Conservation (phyloP, 495 filamentous ascomycete species). For the Talaromyces adpressus region DNA sequence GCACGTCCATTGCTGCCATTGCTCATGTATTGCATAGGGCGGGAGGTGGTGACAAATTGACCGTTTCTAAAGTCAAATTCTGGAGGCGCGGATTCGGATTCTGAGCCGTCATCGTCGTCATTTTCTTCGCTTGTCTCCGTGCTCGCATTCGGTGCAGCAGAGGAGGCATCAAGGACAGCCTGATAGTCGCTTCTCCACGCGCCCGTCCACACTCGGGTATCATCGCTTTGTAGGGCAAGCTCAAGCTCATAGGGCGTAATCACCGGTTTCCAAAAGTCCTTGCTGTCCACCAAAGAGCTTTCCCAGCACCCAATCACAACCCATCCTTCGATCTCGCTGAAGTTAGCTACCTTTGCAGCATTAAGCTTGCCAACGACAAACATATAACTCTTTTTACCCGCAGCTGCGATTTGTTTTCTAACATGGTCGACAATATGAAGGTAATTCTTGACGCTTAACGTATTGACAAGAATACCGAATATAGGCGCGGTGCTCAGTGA, state of each 20-base stretch:
- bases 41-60: slow-evolving; percentile 71
- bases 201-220: slow-evolving; percentile 65
- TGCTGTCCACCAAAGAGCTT: slow-evolving; percentile 77
- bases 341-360: slow-evolving; percentile 93
- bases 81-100: slow-evolving; percentile 66
- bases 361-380: slow-evolving; percentile 97
- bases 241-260: slow-evolving; percentile 89
- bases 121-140: slow-evolving; percentile 11
- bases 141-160: slow-evolving; percentile 18
- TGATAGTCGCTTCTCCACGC: slow-evolving; percentile 73
- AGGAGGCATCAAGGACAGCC: slow-evolving; percentile 33
- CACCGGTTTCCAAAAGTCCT: slow-evolving; percentile 77
- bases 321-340: slow-evolving; percentile 91
- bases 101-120: slow-evolving; percentile 42
- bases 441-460: slow-evolving; percentile 85
- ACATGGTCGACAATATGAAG: slow-evolving; percentile 69
- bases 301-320: slow-evolving; percentile 98
- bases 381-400: slow-evolving; percentile 89
- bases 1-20: slow-evolving; percentile 22
- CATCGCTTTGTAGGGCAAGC: slow-evolving; percentile 63
- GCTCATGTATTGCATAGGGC: slow-evolving; percentile 60
- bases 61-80: slow-evolving; percentile 91
- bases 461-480: slow-evolving; percentile 92
- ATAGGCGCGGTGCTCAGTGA: slow-evolving; percentile 73
- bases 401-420: slow-evolving; percentile 57